Evolutionary conservation across 805 yeast species (phyloP).

Genomic region (Priceomyces medius): DNA sequence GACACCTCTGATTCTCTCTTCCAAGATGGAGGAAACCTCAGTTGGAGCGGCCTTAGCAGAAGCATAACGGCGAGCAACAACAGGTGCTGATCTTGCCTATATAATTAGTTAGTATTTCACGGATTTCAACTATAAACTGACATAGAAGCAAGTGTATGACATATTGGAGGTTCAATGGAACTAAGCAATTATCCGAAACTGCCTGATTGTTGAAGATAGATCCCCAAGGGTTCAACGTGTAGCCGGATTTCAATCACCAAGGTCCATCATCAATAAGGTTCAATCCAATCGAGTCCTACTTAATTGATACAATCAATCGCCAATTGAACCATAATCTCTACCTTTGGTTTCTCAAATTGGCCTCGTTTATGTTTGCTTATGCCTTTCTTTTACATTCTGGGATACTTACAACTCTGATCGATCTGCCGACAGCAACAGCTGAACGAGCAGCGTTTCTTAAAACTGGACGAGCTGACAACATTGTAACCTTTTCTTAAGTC

Average conservation of each 20-base stretch:
- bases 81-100: conserved; percentile 70
- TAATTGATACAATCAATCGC: no score
- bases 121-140: not conserved
- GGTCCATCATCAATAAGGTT: not conserved
- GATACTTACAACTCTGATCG: conserved; percentile 36
- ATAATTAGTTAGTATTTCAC: conserved; percentile 29
- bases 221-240: not conserved
- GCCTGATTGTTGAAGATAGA: not conserved
- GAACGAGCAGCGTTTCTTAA: conserved; percentile 83
- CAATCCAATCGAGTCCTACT: not conserved
- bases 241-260: not conserved
- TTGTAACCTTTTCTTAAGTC: conserved; percentile 22
- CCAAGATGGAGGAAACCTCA: conserved; percentile 98
- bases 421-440: conserved; percentile 48
- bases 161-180: not conserved
- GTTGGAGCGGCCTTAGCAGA: conserved; percentile 98
- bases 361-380: not conserved
- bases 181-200: not conserved
- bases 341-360: not conserved
- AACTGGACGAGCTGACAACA: conserved; percentile 86
- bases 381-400: not conserved
- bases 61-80: conserved; percentile 79
- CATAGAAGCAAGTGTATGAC: not conserved
- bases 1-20: conserved; percentile 99
- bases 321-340: not conserved